Percentiles rank a stretch among this genome's conserved stretches.
phyloP scores from a whole-genome alignment of 306 rosid genomes.

The Cicer pinnatifidum region DNA sequence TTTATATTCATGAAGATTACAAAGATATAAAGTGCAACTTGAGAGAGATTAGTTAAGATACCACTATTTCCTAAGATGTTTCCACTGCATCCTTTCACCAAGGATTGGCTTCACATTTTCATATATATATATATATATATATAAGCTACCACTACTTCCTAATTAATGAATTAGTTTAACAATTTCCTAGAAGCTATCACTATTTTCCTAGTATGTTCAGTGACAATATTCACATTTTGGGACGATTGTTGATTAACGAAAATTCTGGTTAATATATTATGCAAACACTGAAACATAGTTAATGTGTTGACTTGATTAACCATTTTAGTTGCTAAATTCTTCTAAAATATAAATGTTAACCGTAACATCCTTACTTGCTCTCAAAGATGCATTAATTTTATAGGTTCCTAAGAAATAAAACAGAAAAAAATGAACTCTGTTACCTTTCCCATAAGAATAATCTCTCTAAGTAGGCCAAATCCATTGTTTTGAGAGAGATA shows the following conservation, averaged over 20 bases:
- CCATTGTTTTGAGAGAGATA: conserved; percentile 74
- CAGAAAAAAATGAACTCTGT: conserved; percentile 3
- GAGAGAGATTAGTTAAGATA: not conserved
- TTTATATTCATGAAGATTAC: not conserved
- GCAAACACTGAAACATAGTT: not conserved
- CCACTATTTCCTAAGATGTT: too few relatives aligned
- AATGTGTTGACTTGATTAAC: conserved; percentile 17
- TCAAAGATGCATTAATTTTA: not conserved
- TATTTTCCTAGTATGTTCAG: too few relatives aligned
- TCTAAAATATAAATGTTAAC: conserved; percentile 14
- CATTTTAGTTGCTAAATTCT: not conserved
- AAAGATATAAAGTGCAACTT: not conserved
- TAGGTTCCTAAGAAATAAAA: conserved; percentile 14
- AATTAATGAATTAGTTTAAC: too few relatives aligned
- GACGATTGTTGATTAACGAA: not conserved
- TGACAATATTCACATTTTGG: too few relatives aligned
- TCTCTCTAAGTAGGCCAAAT: conserved; percentile 69
- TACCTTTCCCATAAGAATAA: conserved; percentile 79
- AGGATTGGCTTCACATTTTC: too few relatives aligned
- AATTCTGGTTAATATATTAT: not conserved
- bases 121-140: too few relatives aligned
- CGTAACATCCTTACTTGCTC: not conserved
- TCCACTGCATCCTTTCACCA: too few relatives aligned
- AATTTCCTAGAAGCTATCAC: too few relatives aligned
- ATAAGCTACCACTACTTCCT: too few relatives aligned